These are phyloP conservation scores for Trametes punicea DNA, from an alignment of 768 basidiomycete species.

Conservation along the genomic window DNA sequence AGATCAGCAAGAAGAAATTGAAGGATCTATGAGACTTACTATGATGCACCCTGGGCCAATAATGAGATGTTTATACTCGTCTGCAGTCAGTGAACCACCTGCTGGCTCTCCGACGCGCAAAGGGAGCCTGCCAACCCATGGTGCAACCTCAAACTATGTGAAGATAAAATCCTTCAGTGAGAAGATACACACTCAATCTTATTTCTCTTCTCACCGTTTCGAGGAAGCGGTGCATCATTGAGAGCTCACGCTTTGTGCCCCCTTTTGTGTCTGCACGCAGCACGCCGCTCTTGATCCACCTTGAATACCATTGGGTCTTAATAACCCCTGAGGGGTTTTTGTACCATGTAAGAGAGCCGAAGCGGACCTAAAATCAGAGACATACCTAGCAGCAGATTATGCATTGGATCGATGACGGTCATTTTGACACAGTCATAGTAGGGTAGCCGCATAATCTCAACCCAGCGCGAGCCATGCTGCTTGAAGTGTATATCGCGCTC, in stretches of 20 bases:
- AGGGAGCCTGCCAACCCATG: background rate
- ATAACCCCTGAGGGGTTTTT: background rate
- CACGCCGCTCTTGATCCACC: background rate
- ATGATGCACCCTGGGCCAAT: background rate
- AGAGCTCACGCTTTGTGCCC: background rate
- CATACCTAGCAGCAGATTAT: background rate
- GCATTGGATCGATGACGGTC: constrained; percentile 1
- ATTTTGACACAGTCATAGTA: background rate
- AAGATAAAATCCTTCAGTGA: background rate
- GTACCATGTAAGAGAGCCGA: background rate
- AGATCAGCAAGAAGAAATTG: background rate
- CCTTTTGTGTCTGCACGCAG: background rate
- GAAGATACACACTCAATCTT: background rate
- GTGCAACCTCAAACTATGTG: background rate
- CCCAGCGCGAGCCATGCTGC: background rate
- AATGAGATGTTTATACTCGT: background rate
- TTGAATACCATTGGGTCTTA: background rate
- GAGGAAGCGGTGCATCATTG: background rate
- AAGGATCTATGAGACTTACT: background rate
- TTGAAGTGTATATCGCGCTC: background rate
- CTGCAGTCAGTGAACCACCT: background rate
- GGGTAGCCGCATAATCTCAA: background rate
- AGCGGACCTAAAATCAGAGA: background rate
- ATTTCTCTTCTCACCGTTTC: background rate
- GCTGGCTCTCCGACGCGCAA: background rate